Conservation (phyloP, 345 rosid species). For the Toxicodendron radicans region DNA sequence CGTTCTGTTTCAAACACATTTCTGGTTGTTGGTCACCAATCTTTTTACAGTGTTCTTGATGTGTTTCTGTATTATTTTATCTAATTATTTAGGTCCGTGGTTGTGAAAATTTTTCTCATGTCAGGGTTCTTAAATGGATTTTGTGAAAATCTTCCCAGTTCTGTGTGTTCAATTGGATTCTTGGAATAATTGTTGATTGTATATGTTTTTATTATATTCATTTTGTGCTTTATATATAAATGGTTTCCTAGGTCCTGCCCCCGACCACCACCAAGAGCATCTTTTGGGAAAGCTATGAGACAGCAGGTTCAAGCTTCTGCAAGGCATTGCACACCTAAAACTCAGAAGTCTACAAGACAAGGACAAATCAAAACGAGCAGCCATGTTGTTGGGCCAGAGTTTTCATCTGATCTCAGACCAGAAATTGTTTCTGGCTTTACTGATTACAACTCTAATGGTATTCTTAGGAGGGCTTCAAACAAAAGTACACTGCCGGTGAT, state of each 20-base stretch:
- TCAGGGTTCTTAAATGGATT: not conserved
- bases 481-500: conserved; percentile 21
- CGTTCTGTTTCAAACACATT: not conserved
- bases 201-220: not conserved
- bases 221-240: conserved; percentile 1
- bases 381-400: conserved; percentile 25
- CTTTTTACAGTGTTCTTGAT: not conserved
- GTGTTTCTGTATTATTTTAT: not conserved
- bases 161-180: not conserved
- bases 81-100: not conserved
- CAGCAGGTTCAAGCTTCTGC: conserved; percentile 31
- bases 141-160: not conserved
- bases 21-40: not conserved
- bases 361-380: conserved; percentile 42
- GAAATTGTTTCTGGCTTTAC: conserved; percentile 14
- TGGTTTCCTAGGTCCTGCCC: conserved; percentile 55
- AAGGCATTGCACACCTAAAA: conserved; percentile 31
- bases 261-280: conserved; percentile 56
- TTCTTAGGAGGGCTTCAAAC: conserved; percentile 25
- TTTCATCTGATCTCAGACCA: conserved; percentile 25
- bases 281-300: conserved; percentile 32
- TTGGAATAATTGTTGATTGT: not conserved
- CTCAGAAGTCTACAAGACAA: conserved; percentile 37
- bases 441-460: conserved; percentile 20
- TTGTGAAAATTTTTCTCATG: not conserved